Evolutionary conservation across 202 grass and related monocot genomes (phyloP).

Genomic region (Musa balbisiana): DNA sequence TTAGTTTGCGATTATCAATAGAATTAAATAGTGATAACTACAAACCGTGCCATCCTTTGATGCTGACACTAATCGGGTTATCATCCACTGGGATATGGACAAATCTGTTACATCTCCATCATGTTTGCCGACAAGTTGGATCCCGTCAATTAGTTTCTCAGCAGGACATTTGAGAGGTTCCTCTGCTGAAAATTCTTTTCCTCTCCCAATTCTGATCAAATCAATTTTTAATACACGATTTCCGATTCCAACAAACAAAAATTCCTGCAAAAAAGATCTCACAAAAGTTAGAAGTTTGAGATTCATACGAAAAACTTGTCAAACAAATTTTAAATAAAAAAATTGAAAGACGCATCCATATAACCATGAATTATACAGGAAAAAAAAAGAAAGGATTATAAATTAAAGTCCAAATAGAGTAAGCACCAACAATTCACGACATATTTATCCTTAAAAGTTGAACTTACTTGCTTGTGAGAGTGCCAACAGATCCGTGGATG

Average conservation of each 20-base stretch:
- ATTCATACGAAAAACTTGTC: background rate
- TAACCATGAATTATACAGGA: no score
- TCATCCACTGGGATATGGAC: constrained; percentile 97
- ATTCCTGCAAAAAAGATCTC: constrained; percentile 37
- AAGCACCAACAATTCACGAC: background rate
- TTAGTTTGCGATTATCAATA: background rate
- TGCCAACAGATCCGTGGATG: constrained; percentile 97
- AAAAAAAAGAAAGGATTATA: no score
- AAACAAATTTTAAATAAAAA: constrained; percentile 1
- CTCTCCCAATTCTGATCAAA: constrained; percentile 61
- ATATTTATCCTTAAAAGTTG: background rate
- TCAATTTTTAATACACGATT: constrained; percentile 75
- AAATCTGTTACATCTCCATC: constrained; percentile 74
- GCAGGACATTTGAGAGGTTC: constrained; percentile 59
- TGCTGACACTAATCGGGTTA: constrained; percentile 72
- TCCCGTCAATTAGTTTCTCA: constrained; percentile 64
- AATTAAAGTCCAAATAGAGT: no score
- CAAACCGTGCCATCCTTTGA: constrained; percentile 96
- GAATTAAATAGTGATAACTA: constrained; percentile 16
- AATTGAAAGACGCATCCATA: constrained; percentile 10
- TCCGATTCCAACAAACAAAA: constrained; percentile 81
- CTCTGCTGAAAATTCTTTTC: constrained; percentile 64
- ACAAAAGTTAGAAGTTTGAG: background rate
- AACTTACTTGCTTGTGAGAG: constrained; percentile 88
- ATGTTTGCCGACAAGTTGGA: constrained; percentile 74